Evolutionary conservation across 345 rosid species (phyloP), one percentile per base, ranked within the genome.

Genomic region (Moringa oleifera): DNA sequence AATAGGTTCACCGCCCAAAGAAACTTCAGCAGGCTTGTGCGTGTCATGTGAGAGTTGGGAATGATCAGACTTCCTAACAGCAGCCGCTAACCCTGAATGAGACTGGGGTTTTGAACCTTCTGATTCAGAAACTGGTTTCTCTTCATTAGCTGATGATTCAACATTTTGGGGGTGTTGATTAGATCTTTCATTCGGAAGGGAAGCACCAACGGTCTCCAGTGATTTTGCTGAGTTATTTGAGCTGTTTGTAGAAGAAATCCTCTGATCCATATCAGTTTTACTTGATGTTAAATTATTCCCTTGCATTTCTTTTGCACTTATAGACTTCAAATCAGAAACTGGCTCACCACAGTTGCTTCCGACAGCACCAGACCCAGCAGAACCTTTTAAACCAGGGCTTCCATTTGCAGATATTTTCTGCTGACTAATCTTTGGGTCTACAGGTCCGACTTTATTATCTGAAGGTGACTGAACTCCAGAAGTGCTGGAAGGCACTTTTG

Each of bases 401-500:
- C 77, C 84, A 65, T 78, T 72, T 25, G 70, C 73, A 15, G 68
- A 57, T 59, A 77, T 58, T 68, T 78, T 83, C 63, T 74, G 80
- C 66, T 71, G 87, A 78, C 66, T 77, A 68, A 64, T 16, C 67
- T 77, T 81, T 46, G 51, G 56, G 69, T 74, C 89, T 55, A 61
- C 46, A 20, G 63, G 31, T 57, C 67, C 87, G 25, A 55, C 54
- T 71, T 84, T 93, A 73, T 85, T 88, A 23, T 79, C 95, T 8
- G 73, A 62, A 68, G 82, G 70, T 70, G 80, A 62, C 63, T 81
- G 85, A 69, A 66, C 71, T 64, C 71, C 80, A 37, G 72, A 58
- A 45, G 80, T 23, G 74, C 55, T 81, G 55, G 85, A 71, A 67
- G 84, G 56, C 62, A 72, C 75, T 71, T 88, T 94, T 18, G 86